These are phyloP conservation scores for Phanerodontia chrysosporium DNA, from an alignment of 768 basidiomycete species.

Conservation along the genomic window DNA sequence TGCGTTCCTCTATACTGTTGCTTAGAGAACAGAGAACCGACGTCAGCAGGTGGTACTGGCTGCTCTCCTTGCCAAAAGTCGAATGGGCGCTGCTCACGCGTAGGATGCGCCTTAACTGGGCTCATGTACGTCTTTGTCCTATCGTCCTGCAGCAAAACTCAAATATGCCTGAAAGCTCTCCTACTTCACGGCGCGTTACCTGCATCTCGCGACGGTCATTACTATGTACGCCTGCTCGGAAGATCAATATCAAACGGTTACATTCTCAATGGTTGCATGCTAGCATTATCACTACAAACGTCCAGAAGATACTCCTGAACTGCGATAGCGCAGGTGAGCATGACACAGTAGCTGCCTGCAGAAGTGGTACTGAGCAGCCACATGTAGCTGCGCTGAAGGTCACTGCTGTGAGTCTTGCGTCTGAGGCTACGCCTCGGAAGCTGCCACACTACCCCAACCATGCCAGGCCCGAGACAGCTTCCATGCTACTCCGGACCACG, in stretches of 20 bases:
- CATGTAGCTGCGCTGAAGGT: not conserved
- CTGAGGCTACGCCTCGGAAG: not conserved
- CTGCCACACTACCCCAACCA: not conserved
- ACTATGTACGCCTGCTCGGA: not conserved
- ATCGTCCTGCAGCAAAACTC: not conserved
- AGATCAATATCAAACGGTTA: not conserved
- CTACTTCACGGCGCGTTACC: not conserved
- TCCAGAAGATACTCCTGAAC: not conserved
- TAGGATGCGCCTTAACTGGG: not conserved
- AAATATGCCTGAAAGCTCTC: not conserved
- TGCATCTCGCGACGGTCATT: not conserved
- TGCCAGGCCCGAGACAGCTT: no score
- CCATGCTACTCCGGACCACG: no score
- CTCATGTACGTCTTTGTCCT: not conserved
- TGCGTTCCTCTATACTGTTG: not conserved
- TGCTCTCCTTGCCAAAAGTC: not conserved
- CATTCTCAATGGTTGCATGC: not conserved
- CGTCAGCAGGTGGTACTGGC: constrained; percentile 1
- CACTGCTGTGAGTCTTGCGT: not conserved
- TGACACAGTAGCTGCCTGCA: not conserved
- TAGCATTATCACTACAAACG: not conserved
- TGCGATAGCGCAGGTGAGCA: not conserved
- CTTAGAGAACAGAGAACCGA: not conserved
- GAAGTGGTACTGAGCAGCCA: not conserved
- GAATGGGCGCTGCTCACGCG: not conserved